Evolutionary conservation across 768 basidiomycete genomes (phyloP).

Genomic region (Porpolomopsis calyptriformis): DNA sequence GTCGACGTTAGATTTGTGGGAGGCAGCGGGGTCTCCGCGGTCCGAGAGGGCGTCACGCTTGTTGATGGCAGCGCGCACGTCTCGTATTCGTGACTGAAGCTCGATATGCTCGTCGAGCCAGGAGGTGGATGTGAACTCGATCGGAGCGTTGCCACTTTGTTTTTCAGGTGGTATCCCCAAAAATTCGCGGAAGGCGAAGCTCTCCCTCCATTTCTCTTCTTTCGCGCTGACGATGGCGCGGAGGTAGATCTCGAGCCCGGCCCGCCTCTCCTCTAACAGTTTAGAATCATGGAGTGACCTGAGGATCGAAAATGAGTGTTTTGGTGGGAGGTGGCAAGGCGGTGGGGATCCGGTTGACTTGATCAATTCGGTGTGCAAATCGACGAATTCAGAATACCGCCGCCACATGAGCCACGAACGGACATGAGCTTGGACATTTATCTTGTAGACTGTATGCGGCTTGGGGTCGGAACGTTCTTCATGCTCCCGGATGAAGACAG

Average conservation of each 20-base stretch:
- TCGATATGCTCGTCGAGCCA: slow-evolving; percentile 89
- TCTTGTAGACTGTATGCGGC: slow-evolving; percentile 71
- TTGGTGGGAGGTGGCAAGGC: slow-evolving; percentile 73
- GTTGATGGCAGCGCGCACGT: slow-evolving; percentile 78
- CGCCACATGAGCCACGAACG: slow-evolving; percentile 91
- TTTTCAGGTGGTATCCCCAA: slow-evolving; percentile 69
- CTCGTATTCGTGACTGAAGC: slow-evolving; percentile 64
- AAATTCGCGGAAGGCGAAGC: slow-evolving; percentile 74
- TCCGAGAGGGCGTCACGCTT: slow-evolving; percentile 78
- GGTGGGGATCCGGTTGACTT: slow-evolving; percentile 74
- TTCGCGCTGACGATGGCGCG: slow-evolving; percentile 75
- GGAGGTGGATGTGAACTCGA: slow-evolving; percentile 59
- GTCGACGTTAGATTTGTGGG: slow-evolving; percentile 71
- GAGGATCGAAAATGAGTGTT: slow-evolving; percentile 65
- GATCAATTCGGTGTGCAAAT: slow-evolving; percentile 72
- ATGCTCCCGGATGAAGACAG: slow-evolving; percentile 56
- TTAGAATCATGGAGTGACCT: slow-evolving; percentile 47
- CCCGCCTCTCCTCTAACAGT: slow-evolving; percentile 66
- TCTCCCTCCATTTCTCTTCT: slow-evolving; percentile 75
- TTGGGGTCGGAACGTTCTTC: slow-evolving; percentile 64
- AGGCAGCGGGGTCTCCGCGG: slow-evolving; percentile 57
- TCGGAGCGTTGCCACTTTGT: slow-evolving; percentile 28
- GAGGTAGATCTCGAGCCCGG: slow-evolving; percentile 73
- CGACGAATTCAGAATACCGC: slow-evolving; percentile 90
- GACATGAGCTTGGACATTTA: slow-evolving; percentile 79